Base-by-base conservation (phyloP, 2,329 filamentous ascomycete genomes). In the Pseudogymnoascus sp. region DNA sequence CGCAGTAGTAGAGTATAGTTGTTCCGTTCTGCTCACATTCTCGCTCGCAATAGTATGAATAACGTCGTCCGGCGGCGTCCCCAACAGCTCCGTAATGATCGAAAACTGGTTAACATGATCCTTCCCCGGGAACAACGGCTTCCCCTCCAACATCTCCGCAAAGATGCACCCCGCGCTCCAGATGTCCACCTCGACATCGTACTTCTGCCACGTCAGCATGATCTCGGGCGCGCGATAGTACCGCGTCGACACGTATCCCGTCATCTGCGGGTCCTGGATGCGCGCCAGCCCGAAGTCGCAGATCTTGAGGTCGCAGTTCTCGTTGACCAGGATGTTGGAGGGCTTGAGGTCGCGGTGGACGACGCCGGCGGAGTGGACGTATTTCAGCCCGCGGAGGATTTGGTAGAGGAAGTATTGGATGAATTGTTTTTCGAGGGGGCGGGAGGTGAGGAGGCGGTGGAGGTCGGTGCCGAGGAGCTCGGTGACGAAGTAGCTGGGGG, bases 161-260 rank as follows among this genome's bases (percentile, higher is more conserved):
- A 99, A 97, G 75, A 99, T 99, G 78, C 95, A 99, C 66, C 95
- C 95, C 17, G 93, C 93, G 75, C 95, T 97, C 95, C 95, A 99
- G 75, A 99, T 96, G 76, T 99, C 95, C 64, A 99, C 95, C 79
- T 97, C 95, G 59, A 97, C 88, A 71, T 99, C 95, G 78, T 99
- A 99, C 80, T 99, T 99, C 82, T 99, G 95, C 95, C 95, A 99
- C 68, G 95, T 97, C 75, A 99, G 91, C 95, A 99, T 99, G 75
- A 99, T 99, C 78, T 99, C 95, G 17, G 95, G 95, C 8, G 95
- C 95, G 73, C 95, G 88, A 83, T 99, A 99, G 83, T 99, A 99
- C 82, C 95, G 84, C 67, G 95, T 99, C 59, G 95, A 97, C 66
- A 99, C 95, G 75, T 99, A 99, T 70, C 95, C 95, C 44, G 95